Conservation (phyloP, 2,329 filamentous ascomycete species). For the Sporothrix sp. region DNA sequence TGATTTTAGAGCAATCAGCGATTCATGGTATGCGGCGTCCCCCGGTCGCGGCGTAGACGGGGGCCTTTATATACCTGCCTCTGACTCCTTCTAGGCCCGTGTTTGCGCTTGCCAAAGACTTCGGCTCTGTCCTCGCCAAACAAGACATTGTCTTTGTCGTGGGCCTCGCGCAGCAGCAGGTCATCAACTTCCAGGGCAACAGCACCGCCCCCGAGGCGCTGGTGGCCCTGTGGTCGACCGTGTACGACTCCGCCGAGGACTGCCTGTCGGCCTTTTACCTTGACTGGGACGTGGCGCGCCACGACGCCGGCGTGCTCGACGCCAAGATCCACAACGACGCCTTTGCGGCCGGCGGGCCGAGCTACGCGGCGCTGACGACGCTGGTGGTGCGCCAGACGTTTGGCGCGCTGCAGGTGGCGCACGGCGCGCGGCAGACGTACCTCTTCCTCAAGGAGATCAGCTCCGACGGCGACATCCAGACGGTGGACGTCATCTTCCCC, state of each 20-base stretch:
- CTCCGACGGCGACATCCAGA: slow-evolving; percentile 78
- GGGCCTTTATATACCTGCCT: too few relatives aligned
- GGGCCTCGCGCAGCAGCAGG: slow-evolving; percentile 64
- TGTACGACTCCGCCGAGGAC: slow-evolving; percentile 52
- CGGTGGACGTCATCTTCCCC: slow-evolving; percentile 79
- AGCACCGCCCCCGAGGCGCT: slow-evolving; percentile 52
- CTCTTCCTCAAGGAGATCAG: slow-evolving; percentile 86
- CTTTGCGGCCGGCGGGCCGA: slow-evolving; percentile 56
- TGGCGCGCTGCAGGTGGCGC: slow-evolving; percentile 63
- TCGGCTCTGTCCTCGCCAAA: slow-evolving; percentile 34
- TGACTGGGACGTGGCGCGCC: slow-evolving; percentile 54
- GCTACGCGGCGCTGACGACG: slow-evolving; percentile 67
- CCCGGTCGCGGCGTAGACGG: too few relatives aligned
- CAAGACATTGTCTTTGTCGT: slow-evolving; percentile 57
- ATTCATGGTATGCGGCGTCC: slow-evolving; percentile 45
- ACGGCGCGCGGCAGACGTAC: slow-evolving; percentile 58
- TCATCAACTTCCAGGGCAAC: slow-evolving; percentile 64
- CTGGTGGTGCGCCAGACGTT: slow-evolving; percentile 75
- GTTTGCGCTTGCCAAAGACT: slow-evolving; percentile 63
- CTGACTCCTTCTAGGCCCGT: slow-evolving; percentile 48
- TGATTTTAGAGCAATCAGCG: slow-evolving; percentile 56
- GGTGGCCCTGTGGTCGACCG: slow-evolving; percentile 67
- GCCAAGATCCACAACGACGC: slow-evolving; percentile 56
- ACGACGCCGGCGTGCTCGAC: slow-evolving; percentile 55
- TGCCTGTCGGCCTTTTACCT: slow-evolving; percentile 66